Evolutionary conservation across 2,329 filamentous ascomycete species (phyloP).

Genomic region (Botrytis paeoniae): DNA sequence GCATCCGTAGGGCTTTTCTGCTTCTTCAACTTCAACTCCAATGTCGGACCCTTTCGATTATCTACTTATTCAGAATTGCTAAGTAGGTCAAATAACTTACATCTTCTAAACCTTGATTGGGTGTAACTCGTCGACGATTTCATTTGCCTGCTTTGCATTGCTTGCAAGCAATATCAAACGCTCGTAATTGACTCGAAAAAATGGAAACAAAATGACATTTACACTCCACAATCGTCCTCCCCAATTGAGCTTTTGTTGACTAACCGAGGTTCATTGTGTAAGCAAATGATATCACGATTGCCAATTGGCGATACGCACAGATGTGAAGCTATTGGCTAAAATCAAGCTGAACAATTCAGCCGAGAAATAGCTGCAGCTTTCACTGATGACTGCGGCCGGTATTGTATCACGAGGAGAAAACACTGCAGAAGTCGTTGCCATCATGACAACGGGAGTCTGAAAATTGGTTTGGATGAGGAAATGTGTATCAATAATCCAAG

Average conservation of each 20-base stretch:
- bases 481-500: slow-evolving; percentile 16
- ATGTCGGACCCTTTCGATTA: not conserved
- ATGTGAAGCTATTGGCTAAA: slow-evolving; percentile 1
- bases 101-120: not conserved
- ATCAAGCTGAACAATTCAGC: not conserved
- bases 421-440: slow-evolving; percentile 8
- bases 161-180: not conserved
- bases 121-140: not conserved
- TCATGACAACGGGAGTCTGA: slow-evolving; percentile 1
- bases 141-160: not conserved
- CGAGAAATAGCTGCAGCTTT: slow-evolving; percentile 8
- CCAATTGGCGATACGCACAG: not conserved
- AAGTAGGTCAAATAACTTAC: not conserved
- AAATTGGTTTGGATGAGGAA: slow-evolving; percentile 4
- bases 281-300: not conserved
- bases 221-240: not conserved
- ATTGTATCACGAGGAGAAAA: slow-evolving; percentile 9
- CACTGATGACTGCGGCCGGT: not conserved
- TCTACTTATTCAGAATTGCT: not conserved
- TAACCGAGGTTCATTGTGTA: not conserved
- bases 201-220: not conserved
- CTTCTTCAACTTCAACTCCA: not conserved
- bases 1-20: slow-evolving; percentile 15
- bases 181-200: not conserved
- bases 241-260: not conserved